Percentiles rank a stretch among this genome's conserved stretches.
phyloP scores from a whole-genome alignment of 2,329 filamentous ascomycete species.

The Domatiomyces catenatus region DNA sequence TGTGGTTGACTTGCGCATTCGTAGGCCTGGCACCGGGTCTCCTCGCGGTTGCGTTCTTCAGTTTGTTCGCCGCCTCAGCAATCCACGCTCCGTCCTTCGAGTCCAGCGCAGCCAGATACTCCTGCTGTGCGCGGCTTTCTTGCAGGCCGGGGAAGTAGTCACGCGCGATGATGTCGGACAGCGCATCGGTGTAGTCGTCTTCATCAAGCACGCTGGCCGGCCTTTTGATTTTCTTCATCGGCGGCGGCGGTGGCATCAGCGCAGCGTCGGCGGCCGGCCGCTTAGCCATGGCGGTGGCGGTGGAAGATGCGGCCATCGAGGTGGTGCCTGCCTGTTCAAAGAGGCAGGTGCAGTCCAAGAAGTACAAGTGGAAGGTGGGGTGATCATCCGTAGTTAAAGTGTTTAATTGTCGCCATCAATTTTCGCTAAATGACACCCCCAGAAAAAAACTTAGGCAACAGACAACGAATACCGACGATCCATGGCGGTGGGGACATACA shows the following conservation, averaged over 20 bases:
- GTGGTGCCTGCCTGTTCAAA: neutral
- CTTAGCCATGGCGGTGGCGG: conserved; percentile 8
- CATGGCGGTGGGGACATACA: neutral
- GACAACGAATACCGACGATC: no score
- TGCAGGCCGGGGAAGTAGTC: conserved; percentile 92
- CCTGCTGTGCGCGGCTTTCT: conserved; percentile 73
- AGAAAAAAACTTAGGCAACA: no score
- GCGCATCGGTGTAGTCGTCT: conserved; percentile 75
- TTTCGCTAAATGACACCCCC: no score
- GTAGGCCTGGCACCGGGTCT: conserved; percentile 29
- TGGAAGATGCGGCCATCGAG: neutral
- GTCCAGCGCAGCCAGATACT: conserved; percentile 82
- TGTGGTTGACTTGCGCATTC: conserved; percentile 3
- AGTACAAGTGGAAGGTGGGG: no score
- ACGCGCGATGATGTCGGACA: conserved; percentile 87
- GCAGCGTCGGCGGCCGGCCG: conserved; percentile 26
- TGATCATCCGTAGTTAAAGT: no score
- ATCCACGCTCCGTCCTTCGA: conserved; percentile 81
- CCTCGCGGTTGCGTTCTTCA: conserved; percentile 70
- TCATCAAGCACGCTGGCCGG: conserved; percentile 81
- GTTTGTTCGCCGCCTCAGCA: conserved; percentile 54
- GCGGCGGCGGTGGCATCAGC: conserved; percentile 68
- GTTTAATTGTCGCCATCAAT: no score
- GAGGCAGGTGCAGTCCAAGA: neutral
- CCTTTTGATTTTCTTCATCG: conserved; percentile 76